Evolutionary conservation across 371 early-diverging fungal species (phyloP).

Genomic region (Lichtheimia ornata): DNA sequence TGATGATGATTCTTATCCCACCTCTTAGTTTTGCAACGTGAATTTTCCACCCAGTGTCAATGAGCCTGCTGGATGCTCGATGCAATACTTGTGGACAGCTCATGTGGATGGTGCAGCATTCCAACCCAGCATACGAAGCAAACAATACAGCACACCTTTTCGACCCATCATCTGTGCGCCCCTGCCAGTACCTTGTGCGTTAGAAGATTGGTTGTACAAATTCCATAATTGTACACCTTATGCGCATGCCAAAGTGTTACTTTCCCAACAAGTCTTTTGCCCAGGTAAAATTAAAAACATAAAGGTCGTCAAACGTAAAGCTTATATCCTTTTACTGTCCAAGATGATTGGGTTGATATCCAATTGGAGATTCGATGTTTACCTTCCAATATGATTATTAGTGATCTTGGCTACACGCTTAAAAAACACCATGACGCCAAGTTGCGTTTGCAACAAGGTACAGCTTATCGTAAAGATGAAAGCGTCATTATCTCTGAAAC

Average conservation of each 20-base stretch:
- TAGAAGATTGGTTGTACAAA: constrained; percentile 22
- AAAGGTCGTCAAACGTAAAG: too few species aligned
- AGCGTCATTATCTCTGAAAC: constrained; percentile 28
- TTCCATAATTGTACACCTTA: constrained; percentile 23
- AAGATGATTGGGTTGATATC: constrained; percentile 43
- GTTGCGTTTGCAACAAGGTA: constrained; percentile 41
- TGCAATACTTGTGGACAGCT: constrained; percentile 49
- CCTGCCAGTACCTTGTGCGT: constrained; percentile 22
- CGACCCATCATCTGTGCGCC: constrained; percentile 36
- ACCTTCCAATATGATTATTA: constrained; percentile 31
- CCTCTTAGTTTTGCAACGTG: constrained; percentile 33
- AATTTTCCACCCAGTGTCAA: constrained; percentile 38
- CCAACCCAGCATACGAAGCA: constrained; percentile 27
- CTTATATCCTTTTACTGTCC: not conserved
- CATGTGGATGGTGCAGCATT: constrained; percentile 44
- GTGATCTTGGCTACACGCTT: constrained; percentile 26
- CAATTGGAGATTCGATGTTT: constrained; percentile 25
- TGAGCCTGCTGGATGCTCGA: constrained; percentile 31
- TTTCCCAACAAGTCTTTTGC: constrained; percentile 37
- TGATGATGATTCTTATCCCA: constrained; percentile 13
- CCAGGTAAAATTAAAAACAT: constrained; percentile 28
- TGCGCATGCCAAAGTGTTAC: constrained; percentile 25
- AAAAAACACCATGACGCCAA: constrained; percentile 51
- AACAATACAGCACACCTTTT: constrained; percentile 23
- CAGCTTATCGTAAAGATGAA: constrained; percentile 31